Percentiles rank a stretch among this genome's conserved stretches.
Evolutionary conservation across 2,329 filamentous ascomycete genomes (phyloP).

Genomic region (Monosporascus ibericus): DNA sequence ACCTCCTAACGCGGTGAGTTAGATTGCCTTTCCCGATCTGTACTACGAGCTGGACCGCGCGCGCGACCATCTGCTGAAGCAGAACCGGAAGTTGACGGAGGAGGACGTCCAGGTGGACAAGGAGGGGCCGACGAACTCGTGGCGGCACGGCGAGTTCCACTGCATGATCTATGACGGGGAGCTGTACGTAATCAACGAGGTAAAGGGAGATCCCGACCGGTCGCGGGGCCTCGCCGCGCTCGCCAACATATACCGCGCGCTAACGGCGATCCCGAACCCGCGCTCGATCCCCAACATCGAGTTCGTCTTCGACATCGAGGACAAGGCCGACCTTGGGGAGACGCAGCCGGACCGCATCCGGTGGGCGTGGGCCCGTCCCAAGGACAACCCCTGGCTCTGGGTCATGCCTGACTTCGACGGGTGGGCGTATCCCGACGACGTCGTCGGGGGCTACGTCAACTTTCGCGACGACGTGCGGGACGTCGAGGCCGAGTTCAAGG

Average conservation of each 20-base stretch:
- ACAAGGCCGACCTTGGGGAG: slow-evolving; percentile 11
- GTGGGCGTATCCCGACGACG: slow-evolving; percentile 18
- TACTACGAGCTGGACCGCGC: slow-evolving; percentile 17
- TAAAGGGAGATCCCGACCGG: slow-evolving; percentile 18
- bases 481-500: slow-evolving; percentile 9
- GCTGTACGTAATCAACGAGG: slow-evolving; percentile 14
- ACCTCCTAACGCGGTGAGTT: neutral
- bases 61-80: slow-evolving; percentile 10
- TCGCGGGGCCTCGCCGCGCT: slow-evolving; percentile 16
- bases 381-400: slow-evolving; percentile 15
- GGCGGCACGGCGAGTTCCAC: slow-evolving; percentile 15
- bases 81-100: slow-evolving; percentile 10
- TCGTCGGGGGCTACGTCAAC: slow-evolving; percentile 15
- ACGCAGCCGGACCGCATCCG: slow-evolving; percentile 11
- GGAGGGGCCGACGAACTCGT: slow-evolving; percentile 8
- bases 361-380: slow-evolving; percentile 17
- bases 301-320: slow-evolving; percentile 19
- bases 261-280: slow-evolving; percentile 12
- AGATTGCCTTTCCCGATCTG: slow-evolving; percentile 15
- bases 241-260: slow-evolving; percentile 15
- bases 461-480: slow-evolving; percentile 16
- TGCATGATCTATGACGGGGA: slow-evolving; percentile 16
- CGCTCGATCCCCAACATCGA: slow-evolving; percentile 15
- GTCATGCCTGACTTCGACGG: slow-evolving; percentile 18
- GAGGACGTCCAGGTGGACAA: slow-evolving; percentile 10